A percentile compares a stretch with the other conserved stretches of the same genome.
Evolutionary conservation across 768 basidiomycete species (phyloP).

Genomic region (Russula lepida): DNA sequence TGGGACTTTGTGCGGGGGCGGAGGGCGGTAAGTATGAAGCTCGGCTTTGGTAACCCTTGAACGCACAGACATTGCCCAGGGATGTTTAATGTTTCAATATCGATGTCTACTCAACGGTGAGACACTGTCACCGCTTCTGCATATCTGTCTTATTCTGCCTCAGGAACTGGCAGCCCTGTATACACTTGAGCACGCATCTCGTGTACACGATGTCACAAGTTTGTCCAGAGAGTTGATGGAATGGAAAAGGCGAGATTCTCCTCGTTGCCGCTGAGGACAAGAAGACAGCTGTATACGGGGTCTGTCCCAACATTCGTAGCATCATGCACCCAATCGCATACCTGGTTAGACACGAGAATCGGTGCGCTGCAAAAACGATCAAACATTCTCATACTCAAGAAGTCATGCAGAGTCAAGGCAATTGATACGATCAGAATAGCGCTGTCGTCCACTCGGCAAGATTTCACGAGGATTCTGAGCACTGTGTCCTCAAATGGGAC

Average conservation of each 20-base stretch:
- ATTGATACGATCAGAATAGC: constrained; percentile 58
- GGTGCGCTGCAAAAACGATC: constrained; percentile 42
- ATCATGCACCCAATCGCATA: constrained; percentile 56
- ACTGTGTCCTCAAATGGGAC: constrained; percentile 89
- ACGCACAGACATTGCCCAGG: background rate
- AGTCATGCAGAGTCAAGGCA: constrained; percentile 63
- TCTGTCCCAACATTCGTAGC: constrained; percentile 38
- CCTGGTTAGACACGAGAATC: constrained; percentile 76
- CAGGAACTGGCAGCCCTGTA: constrained; percentile 76
- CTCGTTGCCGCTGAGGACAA: constrained; percentile 88
- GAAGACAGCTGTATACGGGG: constrained; percentile 68
- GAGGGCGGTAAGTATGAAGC: constrained; percentile 78
- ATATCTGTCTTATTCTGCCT: background rate
- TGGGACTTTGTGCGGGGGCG: constrained; percentile 98
- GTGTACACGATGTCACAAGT: constrained; percentile 80
- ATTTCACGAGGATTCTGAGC: constrained; percentile 54
- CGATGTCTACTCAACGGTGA: constrained; percentile 76
- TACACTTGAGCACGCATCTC: constrained; percentile 65
- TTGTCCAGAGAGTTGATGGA: constrained; percentile 56
- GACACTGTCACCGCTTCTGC: constrained; percentile 5
- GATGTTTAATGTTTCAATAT: constrained; percentile 34
- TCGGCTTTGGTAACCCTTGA: constrained; percentile 65
- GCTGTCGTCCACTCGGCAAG: constrained; percentile 35
- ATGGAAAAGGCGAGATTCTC: constrained; percentile 55
- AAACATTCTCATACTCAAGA: constrained; percentile 1